Conservation (phyloP, 805 yeast genomes). For the Kodamaea sagamina region DNA sequence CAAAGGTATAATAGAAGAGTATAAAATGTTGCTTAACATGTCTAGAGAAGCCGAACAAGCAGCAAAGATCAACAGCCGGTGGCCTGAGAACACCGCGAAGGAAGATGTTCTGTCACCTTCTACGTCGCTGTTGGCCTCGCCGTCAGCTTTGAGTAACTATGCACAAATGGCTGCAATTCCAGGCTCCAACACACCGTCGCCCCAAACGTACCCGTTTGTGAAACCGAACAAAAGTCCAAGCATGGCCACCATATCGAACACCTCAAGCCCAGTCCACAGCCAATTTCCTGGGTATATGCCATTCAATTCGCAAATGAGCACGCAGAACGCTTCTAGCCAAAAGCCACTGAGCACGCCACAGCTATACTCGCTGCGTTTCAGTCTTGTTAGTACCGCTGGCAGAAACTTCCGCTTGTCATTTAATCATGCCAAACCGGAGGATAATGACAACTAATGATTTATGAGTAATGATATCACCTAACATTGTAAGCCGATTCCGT, state of each 20-base stretch:
- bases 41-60: conserved; percentile 1
- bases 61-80: too few relatives aligned
- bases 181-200: too few relatives aligned
- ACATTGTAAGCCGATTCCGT: too few relatives aligned
- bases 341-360: conserved; percentile 6
- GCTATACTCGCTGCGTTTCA: conserved; percentile 4
- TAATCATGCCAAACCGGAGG: neutral
- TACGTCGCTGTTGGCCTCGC: too few relatives aligned
- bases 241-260: too few relatives aligned
- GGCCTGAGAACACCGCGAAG: too few relatives aligned
- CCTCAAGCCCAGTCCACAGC: too few relatives aligned
- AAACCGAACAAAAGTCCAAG: too few relatives aligned
- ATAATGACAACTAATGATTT: neutral
- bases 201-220: too few relatives aligned
- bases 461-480: neutral
- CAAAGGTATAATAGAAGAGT: conserved; percentile 8
- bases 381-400: neutral
- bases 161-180: too few relatives aligned
- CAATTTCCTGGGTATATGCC: neutral
- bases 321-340: neutral
- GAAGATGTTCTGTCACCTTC: too few relatives aligned
- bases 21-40: conserved; percentile 1
- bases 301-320: neutral
- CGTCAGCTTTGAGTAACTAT: too few relatives aligned
- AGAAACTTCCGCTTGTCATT: neutral